Evolutionary conservation across 1,284 basidiomycete species (phyloP), one percentile per base, ranked within the genome.

Genomic region (Malassezia globosa): DNA sequence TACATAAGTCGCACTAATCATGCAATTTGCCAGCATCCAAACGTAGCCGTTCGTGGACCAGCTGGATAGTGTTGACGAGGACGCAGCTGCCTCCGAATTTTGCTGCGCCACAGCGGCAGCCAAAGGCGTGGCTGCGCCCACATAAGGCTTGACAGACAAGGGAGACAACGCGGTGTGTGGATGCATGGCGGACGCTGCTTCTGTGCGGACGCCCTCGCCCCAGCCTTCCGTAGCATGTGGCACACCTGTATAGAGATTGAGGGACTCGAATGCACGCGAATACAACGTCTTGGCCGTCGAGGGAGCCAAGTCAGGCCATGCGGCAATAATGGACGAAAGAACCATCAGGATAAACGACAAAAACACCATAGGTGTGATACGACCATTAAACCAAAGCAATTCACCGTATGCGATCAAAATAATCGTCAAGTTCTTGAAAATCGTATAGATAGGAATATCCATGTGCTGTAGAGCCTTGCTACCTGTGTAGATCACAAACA

Each of bases 401-500:
- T 97, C 94, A 33, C 94, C 94, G 70, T 97, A 96, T 4, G 87
- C 87, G 66, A 97, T 97, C 29, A 99, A 79, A 60, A 97, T 96
- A 67, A 97, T 99, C 23, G 94, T 95, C 63, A 97, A 72, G 72
- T 99, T 99, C 76, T 99, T 99, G 81, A 97, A 97, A 61, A 99
- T 97, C 3, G 94, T 75, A 63, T 75, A 75, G 44, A 73, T 70
- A 8, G 71, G 63, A 22, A 73, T 72, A 48, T 63, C 66, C 54
- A 73, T 63, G 36, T 58, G 60, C 55, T 73, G 72, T 54, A 90
- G 74, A 66, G 87, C 89, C 75, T 97, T 97, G 37, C 87, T 92
- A 7, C 94, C 94, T 0, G 94, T 96, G 74, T 95, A 99, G 72
- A 99, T 97, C 42, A 97, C 92, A 47, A 79, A 79, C 48, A 95